A percentile compares a stretch with the other conserved stretches of the same genome.
Conservation (phyloP, 805 yeast genomes). For the Metschnikowia lochheadii region DNA sequence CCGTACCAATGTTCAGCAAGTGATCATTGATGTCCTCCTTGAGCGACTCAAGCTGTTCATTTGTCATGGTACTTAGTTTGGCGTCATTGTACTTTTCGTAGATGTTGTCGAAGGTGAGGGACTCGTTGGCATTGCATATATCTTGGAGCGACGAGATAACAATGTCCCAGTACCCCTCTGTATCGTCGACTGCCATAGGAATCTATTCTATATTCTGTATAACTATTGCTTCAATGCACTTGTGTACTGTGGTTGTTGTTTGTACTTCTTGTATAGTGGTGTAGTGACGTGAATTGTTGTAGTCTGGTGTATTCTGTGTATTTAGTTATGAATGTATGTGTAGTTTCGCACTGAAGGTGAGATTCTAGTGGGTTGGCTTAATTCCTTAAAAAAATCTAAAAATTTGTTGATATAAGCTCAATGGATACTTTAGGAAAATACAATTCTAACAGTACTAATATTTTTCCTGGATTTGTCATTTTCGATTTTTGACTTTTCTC, state of each 20-base stretch:
- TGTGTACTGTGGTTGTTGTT: neutral
- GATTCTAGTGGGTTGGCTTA: too few species aligned
- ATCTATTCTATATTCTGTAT: neutral
- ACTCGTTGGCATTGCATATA: constrained; percentile 58
- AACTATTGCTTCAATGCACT: neutral
- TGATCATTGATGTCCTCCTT: constrained; percentile 47
- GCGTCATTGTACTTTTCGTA: constrained; percentile 23
- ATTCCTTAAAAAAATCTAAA: too few species aligned
- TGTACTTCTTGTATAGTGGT: neutral
- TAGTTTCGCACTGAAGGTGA: too few species aligned
- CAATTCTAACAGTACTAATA: too few species aligned
- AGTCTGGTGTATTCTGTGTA: too few species aligned
- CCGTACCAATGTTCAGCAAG: constrained; percentile 54
- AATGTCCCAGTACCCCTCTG: constrained; percentile 67
- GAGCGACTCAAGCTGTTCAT: constrained; percentile 38
- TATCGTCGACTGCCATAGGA: constrained; percentile 20
- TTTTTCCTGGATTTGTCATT: too few species aligned
- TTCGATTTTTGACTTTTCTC: too few species aligned
- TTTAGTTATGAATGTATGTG: too few species aligned
- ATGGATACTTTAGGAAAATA: too few species aligned
- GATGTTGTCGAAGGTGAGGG: constrained; percentile 45
- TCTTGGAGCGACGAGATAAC: constrained; percentile 66
- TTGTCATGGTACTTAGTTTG: constrained; percentile 27
- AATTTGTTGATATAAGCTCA: too few species aligned
- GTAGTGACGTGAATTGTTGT: too few species aligned